Conservation (phyloP, 805 yeast genomes). For the Pichia sporocuriosa region DNA sequence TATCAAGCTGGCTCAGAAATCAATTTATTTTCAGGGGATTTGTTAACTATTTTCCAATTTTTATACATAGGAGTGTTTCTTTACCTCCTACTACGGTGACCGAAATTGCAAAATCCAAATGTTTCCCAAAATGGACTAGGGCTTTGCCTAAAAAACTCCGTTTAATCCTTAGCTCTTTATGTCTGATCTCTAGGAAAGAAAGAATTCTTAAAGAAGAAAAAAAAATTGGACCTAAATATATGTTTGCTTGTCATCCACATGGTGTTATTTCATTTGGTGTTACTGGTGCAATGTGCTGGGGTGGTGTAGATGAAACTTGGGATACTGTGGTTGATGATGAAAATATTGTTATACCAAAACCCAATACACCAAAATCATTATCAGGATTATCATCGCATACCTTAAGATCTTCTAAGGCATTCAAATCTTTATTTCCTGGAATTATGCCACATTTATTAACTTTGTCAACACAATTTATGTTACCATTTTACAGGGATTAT, state of each 20-base stretch:
- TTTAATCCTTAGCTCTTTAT: background rate
- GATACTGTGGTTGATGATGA: background rate
- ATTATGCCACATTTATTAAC: constrained; percentile 76
- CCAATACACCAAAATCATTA: background rate
- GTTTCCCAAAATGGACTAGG: constrained; percentile 5
- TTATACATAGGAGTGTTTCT: constrained; percentile 57
- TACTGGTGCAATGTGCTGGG: constrained; percentile 48
- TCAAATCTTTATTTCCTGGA: constrained; percentile 64
- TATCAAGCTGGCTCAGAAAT: constrained; percentile 50
- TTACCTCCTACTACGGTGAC: constrained; percentile 64
- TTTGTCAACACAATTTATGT: constrained; percentile 68
- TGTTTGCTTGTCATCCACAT: constrained; percentile 94
- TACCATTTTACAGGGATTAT: constrained; percentile 87
- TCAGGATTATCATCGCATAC: background rate
- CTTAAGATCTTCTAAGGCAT: constrained; percentile 29
- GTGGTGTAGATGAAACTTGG: constrained; percentile 1
- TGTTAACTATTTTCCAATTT: constrained; percentile 74
- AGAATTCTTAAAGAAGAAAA: constrained; percentile 21
- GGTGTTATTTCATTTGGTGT: constrained; percentile 93
- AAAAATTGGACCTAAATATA: constrained; percentile 63
- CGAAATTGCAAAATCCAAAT: background rate
- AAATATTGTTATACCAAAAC: background rate
- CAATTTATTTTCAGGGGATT: constrained; percentile 62
- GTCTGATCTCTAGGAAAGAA: constrained; percentile 1
- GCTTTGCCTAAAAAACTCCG: constrained; percentile 3